Evolutionary conservation across 108 stramenopile species (phyloP).

Genomic region (Fistulifera solaris): DNA sequence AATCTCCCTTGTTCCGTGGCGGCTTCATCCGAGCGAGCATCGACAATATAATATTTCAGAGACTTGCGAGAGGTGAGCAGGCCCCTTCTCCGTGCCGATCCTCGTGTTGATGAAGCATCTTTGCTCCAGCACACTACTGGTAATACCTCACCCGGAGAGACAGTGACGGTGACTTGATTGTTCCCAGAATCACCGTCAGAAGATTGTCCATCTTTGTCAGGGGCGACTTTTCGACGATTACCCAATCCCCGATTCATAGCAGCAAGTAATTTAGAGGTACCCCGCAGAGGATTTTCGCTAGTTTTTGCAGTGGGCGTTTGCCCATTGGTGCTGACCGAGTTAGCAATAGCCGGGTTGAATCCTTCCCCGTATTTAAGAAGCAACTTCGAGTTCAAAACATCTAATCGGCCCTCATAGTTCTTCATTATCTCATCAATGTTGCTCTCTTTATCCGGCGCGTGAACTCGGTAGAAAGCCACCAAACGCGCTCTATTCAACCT

Average conservation of each 20-base stretch:
- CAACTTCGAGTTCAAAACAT: slow-evolving; percentile 65
- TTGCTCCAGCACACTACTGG: slow-evolving; percentile 61
- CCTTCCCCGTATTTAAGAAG: slow-evolving; percentile 71
- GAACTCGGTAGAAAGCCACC: slow-evolving; percentile 66
- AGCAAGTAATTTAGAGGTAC: slow-evolving; percentile 3
- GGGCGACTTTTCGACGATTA: not conserved
- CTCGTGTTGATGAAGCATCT: slow-evolving; percentile 15
- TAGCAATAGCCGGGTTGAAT: slow-evolving; percentile 52
- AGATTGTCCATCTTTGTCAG: slow-evolving; percentile 8
- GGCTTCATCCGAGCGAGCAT: slow-evolving; percentile 57
- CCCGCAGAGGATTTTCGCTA: too few species aligned
- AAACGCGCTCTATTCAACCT: slow-evolving; percentile 60
- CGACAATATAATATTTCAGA: slow-evolving; percentile 71
- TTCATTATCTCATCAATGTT: slow-evolving; percentile 70
- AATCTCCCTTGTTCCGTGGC: slow-evolving; percentile 65
- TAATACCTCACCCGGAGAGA: slow-evolving; percentile 60
- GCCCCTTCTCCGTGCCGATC: not conserved
- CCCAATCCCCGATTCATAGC: slow-evolving; percentile 5
- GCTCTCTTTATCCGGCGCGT: slow-evolving; percentile 64
- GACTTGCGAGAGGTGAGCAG: not conserved
- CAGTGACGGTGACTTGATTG: slow-evolving; percentile 40
- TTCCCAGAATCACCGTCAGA: slow-evolving; percentile 4
- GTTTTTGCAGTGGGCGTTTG: not conserved
- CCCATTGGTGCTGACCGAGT: slow-evolving; percentile 21
- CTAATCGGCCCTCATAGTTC: slow-evolving; percentile 62